Conservation (phyloP, 257 asterid genomes). For the Nicotiana undulata region DNA sequence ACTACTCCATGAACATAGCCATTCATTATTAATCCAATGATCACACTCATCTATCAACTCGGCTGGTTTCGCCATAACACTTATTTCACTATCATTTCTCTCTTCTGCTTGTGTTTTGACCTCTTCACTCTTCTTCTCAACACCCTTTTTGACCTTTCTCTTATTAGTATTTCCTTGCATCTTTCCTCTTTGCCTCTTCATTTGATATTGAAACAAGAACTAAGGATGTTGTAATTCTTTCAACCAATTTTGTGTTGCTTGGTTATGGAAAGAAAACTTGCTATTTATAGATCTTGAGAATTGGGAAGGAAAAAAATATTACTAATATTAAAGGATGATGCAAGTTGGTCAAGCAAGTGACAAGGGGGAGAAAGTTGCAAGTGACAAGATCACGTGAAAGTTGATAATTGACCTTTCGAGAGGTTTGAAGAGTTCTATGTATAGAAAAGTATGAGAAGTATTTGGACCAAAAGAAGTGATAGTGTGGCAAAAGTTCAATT, state of each 20-base stretch:
- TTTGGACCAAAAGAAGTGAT: not conserved
- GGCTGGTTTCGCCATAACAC: not conserved
- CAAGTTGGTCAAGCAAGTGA: not conserved
- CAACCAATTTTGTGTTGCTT: not conserved
- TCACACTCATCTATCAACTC: constrained; percentile 7
- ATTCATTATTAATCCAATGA: constrained; percentile 15
- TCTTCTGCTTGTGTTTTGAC: not conserved
- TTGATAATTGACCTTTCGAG: not conserved
- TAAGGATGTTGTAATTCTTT: not conserved
- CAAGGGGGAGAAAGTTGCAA: not conserved
- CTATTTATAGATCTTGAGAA: not conserved
- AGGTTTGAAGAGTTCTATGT: not conserved
- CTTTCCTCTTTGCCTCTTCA: constrained; percentile 26
- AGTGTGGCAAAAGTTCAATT: not conserved
- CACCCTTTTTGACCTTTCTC: constrained; percentile 6
- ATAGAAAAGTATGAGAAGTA: not conserved
- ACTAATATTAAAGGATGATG: not conserved
- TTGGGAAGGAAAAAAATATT: not conserved
- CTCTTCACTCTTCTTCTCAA: not conserved
- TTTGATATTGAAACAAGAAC: not conserved
- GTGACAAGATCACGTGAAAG: constrained; percentile 5
- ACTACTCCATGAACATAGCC: constrained; percentile 23
- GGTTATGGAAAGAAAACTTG: not conserved
- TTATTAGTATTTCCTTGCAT: not conserved
- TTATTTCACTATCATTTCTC: constrained; percentile 6